Evolutionary conservation across 1,284 basidiomycete genomes (phyloP).

Genomic region (Phaffia rhodozyma): DNA sequence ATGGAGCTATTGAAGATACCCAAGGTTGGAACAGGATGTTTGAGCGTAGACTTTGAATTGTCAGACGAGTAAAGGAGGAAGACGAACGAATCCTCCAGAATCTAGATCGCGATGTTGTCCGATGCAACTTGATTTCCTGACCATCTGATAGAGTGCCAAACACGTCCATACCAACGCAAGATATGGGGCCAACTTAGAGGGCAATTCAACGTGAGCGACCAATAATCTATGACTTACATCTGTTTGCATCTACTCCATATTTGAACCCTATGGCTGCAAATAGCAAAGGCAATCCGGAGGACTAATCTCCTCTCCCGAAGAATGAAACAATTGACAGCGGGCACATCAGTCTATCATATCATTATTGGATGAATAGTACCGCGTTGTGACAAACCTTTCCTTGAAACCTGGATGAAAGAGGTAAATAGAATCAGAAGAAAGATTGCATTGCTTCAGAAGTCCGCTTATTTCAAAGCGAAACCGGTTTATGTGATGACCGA

Average conservation of each 20-base stretch:
- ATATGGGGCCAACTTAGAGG: not conserved
- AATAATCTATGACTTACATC: not conserved
- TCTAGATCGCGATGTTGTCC: conserved; percentile 8
- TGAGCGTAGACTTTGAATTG: not conserved
- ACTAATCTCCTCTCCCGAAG: not conserved
- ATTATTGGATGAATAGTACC: no score
- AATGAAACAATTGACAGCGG: not conserved
- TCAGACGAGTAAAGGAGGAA: no score
- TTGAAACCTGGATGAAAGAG: not conserved
- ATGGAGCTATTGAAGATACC: not conserved
- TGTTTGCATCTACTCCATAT: conserved; percentile 12
- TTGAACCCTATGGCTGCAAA: conserved; percentile 17
- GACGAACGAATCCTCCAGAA: conserved; percentile 8
- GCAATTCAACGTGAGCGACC: not conserved
- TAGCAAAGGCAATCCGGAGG: conserved; percentile 11
- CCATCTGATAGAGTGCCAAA: not conserved
- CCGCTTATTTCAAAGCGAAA: not conserved
- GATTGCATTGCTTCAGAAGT: no score
- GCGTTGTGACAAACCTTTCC: no score
- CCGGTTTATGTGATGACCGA: no score
- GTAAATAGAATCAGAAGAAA: not conserved
- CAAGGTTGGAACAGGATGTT: not conserved
- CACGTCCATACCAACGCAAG: no score
- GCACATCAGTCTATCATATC: not conserved
- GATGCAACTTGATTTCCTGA: conserved; percentile 16